Base-by-base conservation (phyloP, 73 alveolate species). In the Paramecium biaurelia region DNA sequence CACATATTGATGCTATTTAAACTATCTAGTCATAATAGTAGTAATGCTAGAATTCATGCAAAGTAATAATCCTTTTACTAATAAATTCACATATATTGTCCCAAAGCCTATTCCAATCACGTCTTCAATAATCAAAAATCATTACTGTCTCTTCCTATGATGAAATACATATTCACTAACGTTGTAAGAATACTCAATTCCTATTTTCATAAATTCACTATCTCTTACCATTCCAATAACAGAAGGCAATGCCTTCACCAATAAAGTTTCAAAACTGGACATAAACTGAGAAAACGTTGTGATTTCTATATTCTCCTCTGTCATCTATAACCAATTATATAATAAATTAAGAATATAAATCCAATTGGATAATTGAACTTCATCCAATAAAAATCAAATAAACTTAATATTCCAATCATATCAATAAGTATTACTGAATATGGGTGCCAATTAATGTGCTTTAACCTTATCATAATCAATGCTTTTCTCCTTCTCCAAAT, bases 41-140 rank as follows among this genome's bases (percentile, higher is more conserved):
- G 37, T 74, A 4, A 37, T 74, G 24, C 59, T 74, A 41, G 57
- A 37, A 74, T 74, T 74, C 63, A 74, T 12, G 10, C 67, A 34
- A 10, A 74, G 18, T n/a, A 37, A 37, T 10, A 74, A 37, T 1
- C 87, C 87, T 37, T 74, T 74, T 12, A 74, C 59, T 34, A 74
- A 37, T 37, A 74, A 34, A 37, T 74, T 74, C 59, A 41, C 87
- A 74, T 74, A 74, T 34, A 74, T 74, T 14, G 87, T 41, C 67
- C 87, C 87, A 74, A 74, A 74, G 18, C 87, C 87, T 14, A 74
- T 74, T 10, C 87, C 87, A 37, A 74, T 74, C 7, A 74, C 87
- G 38, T 74, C 87, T 74, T 34, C 67, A 74, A 74, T 74, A 14
- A 41, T 28, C 15, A 37, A 30, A 32, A 34, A 34, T 74, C 3